Percentiles rank a stretch among this genome's conserved stretches.
phyloP scores from a whole-genome alignment of 768 basidiomycete species.

The Psilocybe azurescens region DNA sequence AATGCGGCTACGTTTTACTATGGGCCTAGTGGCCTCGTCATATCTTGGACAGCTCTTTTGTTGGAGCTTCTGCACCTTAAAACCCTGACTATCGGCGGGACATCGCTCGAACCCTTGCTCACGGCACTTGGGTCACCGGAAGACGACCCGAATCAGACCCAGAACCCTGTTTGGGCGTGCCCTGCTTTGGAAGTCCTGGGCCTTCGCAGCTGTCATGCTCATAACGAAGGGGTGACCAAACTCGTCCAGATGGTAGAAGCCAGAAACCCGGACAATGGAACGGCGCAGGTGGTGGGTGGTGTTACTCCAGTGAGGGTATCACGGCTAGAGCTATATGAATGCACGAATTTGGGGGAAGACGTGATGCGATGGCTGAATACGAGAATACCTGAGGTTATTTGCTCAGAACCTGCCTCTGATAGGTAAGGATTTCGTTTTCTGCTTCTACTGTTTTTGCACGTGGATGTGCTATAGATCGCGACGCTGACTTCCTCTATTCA shows the following conservation, averaged over 20 bases:
- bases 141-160: constrained; percentile 47
- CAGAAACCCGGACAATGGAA: constrained; percentile 61
- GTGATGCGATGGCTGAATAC: constrained; percentile 71
- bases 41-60: constrained; percentile 69
- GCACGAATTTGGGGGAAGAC: constrained; percentile 68
- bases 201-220: constrained; percentile 68
- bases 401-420: constrained; percentile 62
- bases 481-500: neutral
- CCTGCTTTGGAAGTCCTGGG: constrained; percentile 64
- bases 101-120: constrained; percentile 68
- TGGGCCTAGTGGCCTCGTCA: constrained; percentile 58
- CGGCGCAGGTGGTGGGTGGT: constrained; percentile 40
- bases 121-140: constrained; percentile 62
- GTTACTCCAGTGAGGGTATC: constrained; percentile 59
- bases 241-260: constrained; percentile 76
- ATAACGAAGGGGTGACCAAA: constrained; percentile 67
- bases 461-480: neutral
- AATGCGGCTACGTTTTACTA: constrained; percentile 57
- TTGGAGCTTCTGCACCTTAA: constrained; percentile 61
- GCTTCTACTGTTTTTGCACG: constrained; percentile 1
- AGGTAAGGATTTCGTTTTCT: constrained; percentile 34
- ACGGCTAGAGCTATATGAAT: constrained; percentile 70
- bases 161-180: constrained; percentile 58
- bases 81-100: constrained; percentile 66
- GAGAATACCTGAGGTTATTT: constrained; percentile 65